A percentile compares a stretch with the other conserved stretches of the same genome.
phyloP scores from a whole-genome alignment of 257 asterid genomes.

The Eustoma russellianum region DNA sequence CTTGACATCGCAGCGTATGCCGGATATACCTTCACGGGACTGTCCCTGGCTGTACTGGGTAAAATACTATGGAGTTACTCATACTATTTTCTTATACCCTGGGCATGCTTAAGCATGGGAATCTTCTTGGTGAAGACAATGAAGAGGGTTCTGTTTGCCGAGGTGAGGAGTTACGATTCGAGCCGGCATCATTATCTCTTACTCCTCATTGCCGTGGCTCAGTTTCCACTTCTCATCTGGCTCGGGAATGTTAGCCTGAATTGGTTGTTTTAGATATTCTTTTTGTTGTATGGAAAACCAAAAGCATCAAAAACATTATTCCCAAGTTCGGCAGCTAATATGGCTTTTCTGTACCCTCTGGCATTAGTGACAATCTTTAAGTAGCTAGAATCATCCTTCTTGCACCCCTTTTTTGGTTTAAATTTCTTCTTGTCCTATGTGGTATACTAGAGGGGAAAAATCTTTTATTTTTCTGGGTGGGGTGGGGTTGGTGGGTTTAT shows the following conservation, averaged over 20 bases:
- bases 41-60: slow-evolving; percentile 6
- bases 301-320: neutral
- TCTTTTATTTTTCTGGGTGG: no score
- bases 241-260: slow-evolving; percentile 19
- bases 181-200: slow-evolving; percentile 16
- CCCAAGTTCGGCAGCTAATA: slow-evolving; percentile 2
- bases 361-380: no score
- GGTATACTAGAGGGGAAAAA: no score
- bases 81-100: slow-evolving; percentile 5
- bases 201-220: slow-evolving; percentile 16
- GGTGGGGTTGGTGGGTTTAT: no score
- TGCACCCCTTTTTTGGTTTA: no score
- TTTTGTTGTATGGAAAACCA: neutral
- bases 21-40: slow-evolving; percentile 16
- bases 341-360: neutral
- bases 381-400: no score
- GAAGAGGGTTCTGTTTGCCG: slow-evolving; percentile 16
- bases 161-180: slow-evolving; percentile 13
- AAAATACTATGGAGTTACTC: slow-evolving; percentile 10
- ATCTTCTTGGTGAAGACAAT: slow-evolving; percentile 19
- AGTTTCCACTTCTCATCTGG: slow-evolving; percentile 17
- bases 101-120: slow-evolving; percentile 25
- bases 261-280: slow-evolving; percentile 19
- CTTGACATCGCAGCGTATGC: slow-evolving; percentile 20
- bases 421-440: no score